Conservation (phyloP, 495 filamentous ascomycete species). For the Podospora conica region DNA sequence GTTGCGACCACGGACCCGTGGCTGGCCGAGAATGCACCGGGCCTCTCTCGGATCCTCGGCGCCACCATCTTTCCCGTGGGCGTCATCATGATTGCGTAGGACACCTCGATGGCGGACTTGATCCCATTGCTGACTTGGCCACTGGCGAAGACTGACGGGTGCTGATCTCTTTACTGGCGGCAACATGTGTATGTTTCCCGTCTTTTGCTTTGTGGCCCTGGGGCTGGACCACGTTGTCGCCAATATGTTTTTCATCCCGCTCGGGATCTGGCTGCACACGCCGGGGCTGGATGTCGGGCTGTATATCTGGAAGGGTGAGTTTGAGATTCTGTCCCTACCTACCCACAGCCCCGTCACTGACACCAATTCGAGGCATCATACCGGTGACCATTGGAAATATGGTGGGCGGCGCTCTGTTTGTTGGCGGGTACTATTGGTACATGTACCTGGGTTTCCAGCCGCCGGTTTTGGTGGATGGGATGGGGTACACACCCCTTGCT, state of each 20-base stretch:
- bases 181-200: slow-evolving; percentile 51
- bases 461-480: neutral
- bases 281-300: slow-evolving; percentile 45
- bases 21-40: slow-evolving; percentile 55
- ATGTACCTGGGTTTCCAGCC: slow-evolving; percentile 35
- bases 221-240: slow-evolving; percentile 59
- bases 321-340: neutral
- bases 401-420: slow-evolving; percentile 48
- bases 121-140: neutral
- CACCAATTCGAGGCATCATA: slow-evolving; percentile 37
- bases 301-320: slow-evolving; percentile 55
- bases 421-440: slow-evolving; percentile 46
- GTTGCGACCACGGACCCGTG: slow-evolving; percentile 50
- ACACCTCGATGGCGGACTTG: neutral
- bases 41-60: slow-evolving; percentile 50
- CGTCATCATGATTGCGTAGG: slow-evolving; percentile 48
- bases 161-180: slow-evolving; percentile 55
- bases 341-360: neutral
- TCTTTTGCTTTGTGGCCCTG: slow-evolving; percentile 55
- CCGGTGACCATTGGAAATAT: slow-evolving; percentile 55
- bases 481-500: neutral
- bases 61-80: slow-evolving; percentile 55
- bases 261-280: slow-evolving; percentile 48
- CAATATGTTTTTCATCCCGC: slow-evolving; percentile 60
- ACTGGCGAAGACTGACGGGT: slow-evolving; percentile 36